Percentiles rank a stretch among this genome's conserved stretches.
phyloP scores from a whole-genome alignment of 768 basidiomycete species.

The Trametes sanguinea region DNA sequence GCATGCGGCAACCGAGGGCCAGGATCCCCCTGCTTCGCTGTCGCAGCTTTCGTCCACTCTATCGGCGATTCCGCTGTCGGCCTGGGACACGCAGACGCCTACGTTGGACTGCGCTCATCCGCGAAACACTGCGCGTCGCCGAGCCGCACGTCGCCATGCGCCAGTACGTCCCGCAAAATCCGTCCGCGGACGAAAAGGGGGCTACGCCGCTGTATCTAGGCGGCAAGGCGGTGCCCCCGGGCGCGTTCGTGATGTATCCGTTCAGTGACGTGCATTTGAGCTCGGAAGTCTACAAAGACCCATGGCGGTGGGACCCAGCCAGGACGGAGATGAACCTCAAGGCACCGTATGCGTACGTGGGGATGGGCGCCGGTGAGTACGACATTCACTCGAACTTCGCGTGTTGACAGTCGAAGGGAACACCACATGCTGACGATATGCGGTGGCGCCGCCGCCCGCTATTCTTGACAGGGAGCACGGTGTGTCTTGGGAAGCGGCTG shows the following conservation, averaged over 20 bases:
- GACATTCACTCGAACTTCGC: constrained; percentile 4
- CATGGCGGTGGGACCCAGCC: constrained; percentile 74
- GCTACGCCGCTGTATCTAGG: constrained; percentile 51
- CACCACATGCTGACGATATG: constrained; percentile 5
- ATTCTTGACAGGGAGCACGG: constrained; percentile 54
- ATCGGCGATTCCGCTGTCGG: constrained; percentile 61
- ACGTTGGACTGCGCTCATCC: constrained; percentile 71
- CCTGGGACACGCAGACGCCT: constrained; percentile 72
- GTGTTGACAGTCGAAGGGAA: constrained; percentile 1
- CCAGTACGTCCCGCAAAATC: constrained; percentile 45
- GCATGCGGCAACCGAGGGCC: neutral
- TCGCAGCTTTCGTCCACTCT: constrained; percentile 49
- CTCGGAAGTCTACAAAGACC: constrained; percentile 69
- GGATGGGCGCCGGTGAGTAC: constrained; percentile 78
- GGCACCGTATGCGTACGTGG: constrained; percentile 63
- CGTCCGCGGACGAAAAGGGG: constrained; percentile 2
- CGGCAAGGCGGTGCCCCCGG: constrained; percentile 68
- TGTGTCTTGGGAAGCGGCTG: constrained; percentile 72
- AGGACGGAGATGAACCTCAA: constrained; percentile 45
- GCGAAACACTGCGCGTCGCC: constrained; percentile 75
- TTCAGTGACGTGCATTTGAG: constrained; percentile 81
- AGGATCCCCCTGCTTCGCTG: constrained; percentile 5
- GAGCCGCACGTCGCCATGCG: constrained; percentile 84
- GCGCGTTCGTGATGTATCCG: constrained; percentile 76
- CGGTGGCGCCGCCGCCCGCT: neutral